Evolutionary conservation across 805 yeast species (phyloP).

Genomic region (Candida taoyuanica): DNA sequence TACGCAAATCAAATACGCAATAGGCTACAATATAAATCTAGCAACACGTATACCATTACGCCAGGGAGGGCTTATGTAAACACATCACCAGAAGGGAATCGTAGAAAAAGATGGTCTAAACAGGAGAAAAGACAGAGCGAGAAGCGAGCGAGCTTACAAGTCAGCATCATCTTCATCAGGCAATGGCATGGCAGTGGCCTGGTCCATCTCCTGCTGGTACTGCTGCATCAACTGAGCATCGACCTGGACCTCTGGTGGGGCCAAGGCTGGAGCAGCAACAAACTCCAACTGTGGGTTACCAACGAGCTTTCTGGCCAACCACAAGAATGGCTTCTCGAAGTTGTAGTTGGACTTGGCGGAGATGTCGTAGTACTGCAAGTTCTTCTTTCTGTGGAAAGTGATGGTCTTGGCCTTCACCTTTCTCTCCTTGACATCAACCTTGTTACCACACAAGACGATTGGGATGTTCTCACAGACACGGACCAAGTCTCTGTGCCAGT

Average conservation of each 20-base stretch:
- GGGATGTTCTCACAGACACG: constrained; percentile 99
- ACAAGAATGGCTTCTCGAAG: constrained; percentile 99
- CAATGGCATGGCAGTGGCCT: constrained; percentile 98
- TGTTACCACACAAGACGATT: constrained; percentile 98
- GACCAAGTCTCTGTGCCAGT: constrained; percentile 99
- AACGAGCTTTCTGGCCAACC: constrained; percentile 99
- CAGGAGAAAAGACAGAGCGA: too few species aligned
- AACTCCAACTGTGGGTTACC: constrained; percentile 98
- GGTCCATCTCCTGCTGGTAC: constrained; percentile 99
- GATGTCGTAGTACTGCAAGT: constrained; percentile 98
- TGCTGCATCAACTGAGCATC: constrained; percentile 95
- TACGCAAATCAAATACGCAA: too few species aligned
- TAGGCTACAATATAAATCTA: too few species aligned
- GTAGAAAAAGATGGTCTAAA: background rate
- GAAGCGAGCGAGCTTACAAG: constrained; percentile 47
- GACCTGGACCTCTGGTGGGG: constrained; percentile 98
- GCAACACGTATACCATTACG: too few species aligned
- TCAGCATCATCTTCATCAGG: constrained; percentile 99
- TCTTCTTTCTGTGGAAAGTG: constrained; percentile 99
- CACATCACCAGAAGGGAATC: background rate
- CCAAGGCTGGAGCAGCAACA: constrained; percentile 98
- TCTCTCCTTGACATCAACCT: constrained; percentile 99
- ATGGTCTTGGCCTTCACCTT: constrained; percentile 99
- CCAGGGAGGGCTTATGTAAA: too few species aligned
- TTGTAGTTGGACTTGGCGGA: constrained; percentile 99